These are phyloP conservation scores for Diaporthe batatas DNA, from an alignment of 2,329 filamentous ascomycete species.

Conservation along the genomic window DNA sequence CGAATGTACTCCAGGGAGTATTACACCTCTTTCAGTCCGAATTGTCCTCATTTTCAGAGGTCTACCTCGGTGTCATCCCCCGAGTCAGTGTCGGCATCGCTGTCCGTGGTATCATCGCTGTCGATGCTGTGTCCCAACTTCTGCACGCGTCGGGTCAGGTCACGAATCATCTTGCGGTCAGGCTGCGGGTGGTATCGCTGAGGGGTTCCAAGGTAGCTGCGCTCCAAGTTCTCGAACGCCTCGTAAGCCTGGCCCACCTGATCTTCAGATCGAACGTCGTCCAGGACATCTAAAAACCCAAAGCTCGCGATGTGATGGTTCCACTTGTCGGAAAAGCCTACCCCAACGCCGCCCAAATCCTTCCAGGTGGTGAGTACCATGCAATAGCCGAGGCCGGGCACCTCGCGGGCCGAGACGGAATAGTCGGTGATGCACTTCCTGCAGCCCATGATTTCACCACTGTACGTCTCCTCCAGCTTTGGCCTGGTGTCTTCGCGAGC, in stretches of 20 bases:
- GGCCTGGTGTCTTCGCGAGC: not conserved
- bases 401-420: not conserved
- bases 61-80: not conserved
- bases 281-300: too few species aligned
- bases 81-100: not conserved
- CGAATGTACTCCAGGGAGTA: not conserved
- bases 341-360: conserved; percentile 20
- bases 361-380: conserved; percentile 33
- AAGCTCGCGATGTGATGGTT: not conserved
- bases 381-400: not conserved
- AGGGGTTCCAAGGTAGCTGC: not conserved
- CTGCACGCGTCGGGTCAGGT: not conserved
- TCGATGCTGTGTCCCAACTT: too few species aligned
- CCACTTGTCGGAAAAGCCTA: conserved; percentile 13
- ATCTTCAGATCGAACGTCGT: not conserved
- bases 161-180: conserved; percentile 9
- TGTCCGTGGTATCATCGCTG: not conserved
- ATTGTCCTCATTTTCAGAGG: not conserved
- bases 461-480: not conserved
- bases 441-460: conserved; percentile 7
- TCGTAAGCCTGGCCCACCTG: not conserved
- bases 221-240: not conserved
- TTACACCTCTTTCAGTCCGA: not conserved
- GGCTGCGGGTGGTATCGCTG: not conserved
- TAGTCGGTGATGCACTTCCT: conserved; percentile 11